phyloP scores from a whole-genome alignment of 257 asterid species.

The Nicotiana tomentosiformis region DNA sequence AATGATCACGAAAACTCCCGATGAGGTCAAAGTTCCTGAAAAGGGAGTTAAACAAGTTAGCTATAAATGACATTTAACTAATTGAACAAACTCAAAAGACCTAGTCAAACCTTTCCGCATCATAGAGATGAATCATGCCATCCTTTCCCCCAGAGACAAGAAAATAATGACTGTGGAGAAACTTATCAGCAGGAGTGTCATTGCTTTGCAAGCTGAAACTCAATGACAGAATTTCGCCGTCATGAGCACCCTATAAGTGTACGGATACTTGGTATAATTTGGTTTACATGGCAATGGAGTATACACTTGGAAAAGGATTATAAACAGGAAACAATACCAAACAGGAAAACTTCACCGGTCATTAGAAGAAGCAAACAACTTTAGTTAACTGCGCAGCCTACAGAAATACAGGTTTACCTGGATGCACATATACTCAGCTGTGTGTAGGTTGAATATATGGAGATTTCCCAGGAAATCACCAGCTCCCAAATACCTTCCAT shows the following conservation, averaged over 20 bases:
- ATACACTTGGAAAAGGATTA: neutral
- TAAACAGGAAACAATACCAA: neutral
- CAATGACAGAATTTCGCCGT: conserved; percentile 53
- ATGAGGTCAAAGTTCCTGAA: conserved; percentile 47
- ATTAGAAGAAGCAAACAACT: conserved; percentile 13
- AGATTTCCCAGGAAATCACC: conserved; percentile 70
- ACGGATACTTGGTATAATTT: conserved; percentile 1
- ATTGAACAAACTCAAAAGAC: conserved; percentile 14
- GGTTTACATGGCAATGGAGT: neutral
- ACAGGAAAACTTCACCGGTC: neutral
- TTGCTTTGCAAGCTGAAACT: conserved; percentile 39
- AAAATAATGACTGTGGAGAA: conserved; percentile 25
- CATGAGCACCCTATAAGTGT: conserved; percentile 55
- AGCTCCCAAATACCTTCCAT: conserved; percentile 65
- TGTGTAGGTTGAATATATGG: conserved; percentile 46
- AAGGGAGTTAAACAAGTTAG: conserved; percentile 12
- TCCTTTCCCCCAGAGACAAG: conserved; percentile 65
- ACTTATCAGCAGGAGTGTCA: conserved; percentile 18
- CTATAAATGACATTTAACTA: neutral
- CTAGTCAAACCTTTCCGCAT: conserved; percentile 44
- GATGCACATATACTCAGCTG: conserved; percentile 42
- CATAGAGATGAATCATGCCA: conserved; percentile 53
- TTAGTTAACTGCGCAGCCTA: conserved; percentile 7
- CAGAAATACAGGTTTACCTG: conserved; percentile 28
- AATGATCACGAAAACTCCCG: conserved; percentile 48